These are phyloP conservation scores for Rhizophagus prolifer DNA, from an alignment of 192 early-diverging fungal species.

Conservation along the genomic window DNA sequence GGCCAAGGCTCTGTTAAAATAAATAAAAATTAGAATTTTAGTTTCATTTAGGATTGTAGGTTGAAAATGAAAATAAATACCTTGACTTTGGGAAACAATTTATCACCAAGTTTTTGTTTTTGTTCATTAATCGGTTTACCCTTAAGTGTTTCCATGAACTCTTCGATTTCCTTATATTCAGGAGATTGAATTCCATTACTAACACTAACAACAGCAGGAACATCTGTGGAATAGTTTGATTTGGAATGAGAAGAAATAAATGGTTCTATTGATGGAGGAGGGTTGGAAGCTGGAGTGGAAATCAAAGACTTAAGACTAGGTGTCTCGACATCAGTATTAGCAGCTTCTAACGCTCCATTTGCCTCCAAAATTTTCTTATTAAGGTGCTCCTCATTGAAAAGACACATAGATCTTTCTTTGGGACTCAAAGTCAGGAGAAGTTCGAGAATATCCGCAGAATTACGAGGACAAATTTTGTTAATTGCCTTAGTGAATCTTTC, in stretches of 20 bases:
- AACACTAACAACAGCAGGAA: background rate
- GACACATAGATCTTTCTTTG: constrained; percentile 47
- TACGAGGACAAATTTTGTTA: constrained; percentile 24
- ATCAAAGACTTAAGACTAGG: background rate
- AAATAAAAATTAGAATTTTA: constrained; percentile 1
- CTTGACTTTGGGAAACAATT: constrained; percentile 44
- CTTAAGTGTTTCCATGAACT: constrained; percentile 33
- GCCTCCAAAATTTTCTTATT: constrained; percentile 39
- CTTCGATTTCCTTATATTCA: constrained; percentile 27
- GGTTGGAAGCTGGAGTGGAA: constrained; percentile 7
- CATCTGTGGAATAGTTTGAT: background rate
- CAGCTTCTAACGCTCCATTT: constrained; percentile 36
- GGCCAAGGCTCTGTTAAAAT: constrained; percentile 12
- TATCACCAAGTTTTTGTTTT: constrained; percentile 44
- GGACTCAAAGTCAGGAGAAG: constrained; percentile 42
- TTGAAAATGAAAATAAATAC: constrained; percentile 27
- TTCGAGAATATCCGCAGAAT: constrained; percentile 42
- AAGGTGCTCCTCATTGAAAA: constrained; percentile 46
- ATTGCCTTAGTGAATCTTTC: constrained; percentile 41
- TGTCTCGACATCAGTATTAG: constrained; percentile 22
- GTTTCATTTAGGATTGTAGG: background rate
- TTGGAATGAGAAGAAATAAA: background rate
- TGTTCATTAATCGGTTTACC: constrained; percentile 33
- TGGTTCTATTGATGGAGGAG: background rate
- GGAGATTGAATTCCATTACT: constrained; percentile 14